A percentile compares a stretch with the other conserved stretches of the same genome.
phyloP scores from a whole-genome alignment of 805 yeast genomes.

The Hermanozyma aechmeae region DNA sequence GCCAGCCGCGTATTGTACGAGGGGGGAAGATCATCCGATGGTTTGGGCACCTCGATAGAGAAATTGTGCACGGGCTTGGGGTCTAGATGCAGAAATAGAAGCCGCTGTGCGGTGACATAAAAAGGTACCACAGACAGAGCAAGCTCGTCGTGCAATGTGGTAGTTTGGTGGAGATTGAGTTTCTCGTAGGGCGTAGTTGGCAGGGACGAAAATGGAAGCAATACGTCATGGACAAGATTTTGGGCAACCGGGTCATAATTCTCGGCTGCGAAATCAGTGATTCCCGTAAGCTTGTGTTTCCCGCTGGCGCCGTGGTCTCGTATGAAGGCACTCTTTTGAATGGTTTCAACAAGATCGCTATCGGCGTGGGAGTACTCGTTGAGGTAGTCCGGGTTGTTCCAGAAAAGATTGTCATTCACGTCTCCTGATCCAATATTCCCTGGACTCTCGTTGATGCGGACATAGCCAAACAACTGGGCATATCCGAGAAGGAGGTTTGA shows the following conservation, averaged over 20 bases:
- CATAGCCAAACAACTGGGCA: slow-evolving; percentile 30
- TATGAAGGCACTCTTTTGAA: slow-evolving; percentile 17
- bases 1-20: slow-evolving; percentile 33
- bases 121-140: slow-evolving; percentile 27
- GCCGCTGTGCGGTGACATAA: slow-evolving; percentile 29
- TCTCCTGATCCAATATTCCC: slow-evolving; percentile 15
- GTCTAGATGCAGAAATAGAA: slow-evolving; percentile 24
- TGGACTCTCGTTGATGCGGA: slow-evolving; percentile 29
- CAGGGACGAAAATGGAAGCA: slow-evolving; percentile 20
- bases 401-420: slow-evolving; percentile 11
- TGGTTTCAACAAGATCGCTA: slow-evolving; percentile 12
- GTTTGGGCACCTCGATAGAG: slow-evolving; percentile 15
- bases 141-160: slow-evolving; percentile 13
- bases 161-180: slow-evolving; percentile 3
- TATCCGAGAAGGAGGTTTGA: slow-evolving; percentile 29
- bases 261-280: slow-evolving; percentile 5
- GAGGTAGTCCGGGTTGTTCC: slow-evolving; percentile 29
- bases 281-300: slow-evolving; percentile 21
- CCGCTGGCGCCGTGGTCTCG: slow-evolving; percentile 16
- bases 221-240: slow-evolving; percentile 26
- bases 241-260: slow-evolving; percentile 11
- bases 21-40: slow-evolving; percentile 23
- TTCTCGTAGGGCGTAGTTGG: slow-evolving; percentile 2
- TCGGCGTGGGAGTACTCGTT: slow-evolving; percentile 19
- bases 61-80: slow-evolving; percentile 12